Base-by-base conservation (phyloP, 2,329 filamentous ascomycete genomes). In the Aspergillus ochraceus region DNA sequence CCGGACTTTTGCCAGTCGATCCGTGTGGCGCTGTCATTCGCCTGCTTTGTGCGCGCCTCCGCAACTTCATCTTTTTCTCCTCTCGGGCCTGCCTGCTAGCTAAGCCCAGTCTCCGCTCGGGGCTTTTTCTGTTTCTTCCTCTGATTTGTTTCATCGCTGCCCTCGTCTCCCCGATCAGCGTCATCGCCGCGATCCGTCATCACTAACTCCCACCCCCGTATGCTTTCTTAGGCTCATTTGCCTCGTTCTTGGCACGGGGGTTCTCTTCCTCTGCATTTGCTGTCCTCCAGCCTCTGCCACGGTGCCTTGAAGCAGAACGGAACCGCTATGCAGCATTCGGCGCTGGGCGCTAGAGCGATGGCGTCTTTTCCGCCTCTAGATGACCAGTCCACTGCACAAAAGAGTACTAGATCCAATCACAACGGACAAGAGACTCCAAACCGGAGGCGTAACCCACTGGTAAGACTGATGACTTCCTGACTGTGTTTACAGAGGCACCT, bases 401-500 rank as follows among this genome's bases (percentile, higher is more conserved):
- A 59, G 46, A 47, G 49, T 57, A 57, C 57, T 17, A 45, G 26
- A 60, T 52, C 57, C 29, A 36, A 60, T 46, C 52, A 39, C 42
- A 55, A 45, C 47, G 52, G 51, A 36, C 61, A 49, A 59, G 59
- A 55, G 26, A 42, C 51, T 56, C 14, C 17, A 42, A 42, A n/a
- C 2, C 62, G 57, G 50, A 63, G 61, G 49, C 64, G 66, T 54
- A 68, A 68, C 56, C 58, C 60, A 59, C 51, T 65, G 65, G 67
- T 68, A 68, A 65, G 66, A 55, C 62, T 52, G 14, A 39, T 50
- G 49, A 36, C 42, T 30, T 60, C 45, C 36, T 36, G 30, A 29
- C 29, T 45, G 22, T 39, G 22, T 30, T 19, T 49, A 17, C 29
- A 30, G 39, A 61, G 54, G 32, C 26, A 14, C 47, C 20, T 57